Percentiles rank a stretch among this genome's conserved stretches.
These are phyloP conservation scores for Termitomyces sp. DNA, from an alignment of 768 basidiomycete species.

Conservation along the genomic window DNA sequence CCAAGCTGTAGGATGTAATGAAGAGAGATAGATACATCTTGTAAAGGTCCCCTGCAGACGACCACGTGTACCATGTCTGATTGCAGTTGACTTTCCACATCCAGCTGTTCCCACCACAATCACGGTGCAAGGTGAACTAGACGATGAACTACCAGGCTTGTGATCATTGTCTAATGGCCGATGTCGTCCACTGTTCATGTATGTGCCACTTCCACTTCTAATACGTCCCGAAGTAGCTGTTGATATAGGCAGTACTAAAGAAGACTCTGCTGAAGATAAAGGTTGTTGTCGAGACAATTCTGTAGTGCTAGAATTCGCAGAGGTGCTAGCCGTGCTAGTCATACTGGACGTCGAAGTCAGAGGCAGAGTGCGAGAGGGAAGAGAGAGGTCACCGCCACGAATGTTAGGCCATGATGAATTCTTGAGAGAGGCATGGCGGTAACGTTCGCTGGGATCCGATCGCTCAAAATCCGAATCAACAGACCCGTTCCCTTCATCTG, in stretches of 20 bases:
- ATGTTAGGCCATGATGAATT: slow-evolving; percentile 36
- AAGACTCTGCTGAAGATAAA: slow-evolving; percentile 32
- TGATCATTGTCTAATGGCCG: slow-evolving; percentile 30
- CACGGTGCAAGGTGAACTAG: slow-evolving; percentile 44
- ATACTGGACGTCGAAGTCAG: slow-evolving; percentile 32
- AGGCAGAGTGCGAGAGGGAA: slow-evolving; percentile 48
- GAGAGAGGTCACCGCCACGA: slow-evolving; percentile 57
- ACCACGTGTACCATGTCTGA: slow-evolving; percentile 68
- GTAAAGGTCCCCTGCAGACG: slow-evolving; percentile 36
- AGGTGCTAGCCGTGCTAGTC: slow-evolving; percentile 31
- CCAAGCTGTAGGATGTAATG: neutral
- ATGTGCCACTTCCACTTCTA: slow-evolving; percentile 59
- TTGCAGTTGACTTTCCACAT: slow-evolving; percentile 84
- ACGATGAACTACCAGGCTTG: slow-evolving; percentile 17
- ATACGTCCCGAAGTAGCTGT: slow-evolving; percentile 33
- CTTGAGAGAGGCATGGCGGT: slow-evolving; percentile 45
- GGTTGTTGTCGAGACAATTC: slow-evolving; percentile 33
- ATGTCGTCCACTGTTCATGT: slow-evolving; percentile 28
- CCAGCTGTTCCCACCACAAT: slow-evolving; percentile 73
- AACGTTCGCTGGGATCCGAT: slow-evolving; percentile 40
- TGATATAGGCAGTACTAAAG: slow-evolving; percentile 20
- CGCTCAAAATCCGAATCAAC: slow-evolving; percentile 52
- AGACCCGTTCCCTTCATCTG: slow-evolving; percentile 34
- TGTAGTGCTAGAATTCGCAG: slow-evolving; percentile 27
- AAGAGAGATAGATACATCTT: slow-evolving; percentile 28